Base-by-base conservation (phyloP, 2,329 filamentous ascomycete species). In the Elsinoe arachidis region DNA sequence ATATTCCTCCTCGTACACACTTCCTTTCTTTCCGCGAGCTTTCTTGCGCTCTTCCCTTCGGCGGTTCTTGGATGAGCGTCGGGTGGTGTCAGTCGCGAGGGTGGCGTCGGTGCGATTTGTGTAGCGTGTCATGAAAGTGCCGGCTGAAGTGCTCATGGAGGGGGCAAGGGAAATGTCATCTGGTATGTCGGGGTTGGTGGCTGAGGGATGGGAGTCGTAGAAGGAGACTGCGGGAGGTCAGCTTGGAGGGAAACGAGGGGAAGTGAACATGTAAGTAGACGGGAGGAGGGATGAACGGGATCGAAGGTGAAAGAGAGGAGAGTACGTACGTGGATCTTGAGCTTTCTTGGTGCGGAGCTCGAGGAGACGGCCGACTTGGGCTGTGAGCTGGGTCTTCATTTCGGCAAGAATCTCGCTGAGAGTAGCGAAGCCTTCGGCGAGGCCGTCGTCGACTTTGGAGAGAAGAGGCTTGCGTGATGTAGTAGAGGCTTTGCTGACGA, bases 1-100 rank as follows among this genome's bases (percentile, higher is more conserved):
- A 70, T 99, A 99, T 72, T 97, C 93, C 68, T 97, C 92, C 71
- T 99, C 93, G 71, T 99, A 99, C 4, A 99, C 88, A 14, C 89
- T 96, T 10, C 93, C 93, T 76, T 97, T 97, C 70, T 96, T 92
- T 21, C 93, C 93, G 6, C 90, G 79, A 0, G 93, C 93, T 14
- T 92, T 84, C 80, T 99, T 99, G 70, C 95, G 84, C 77, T 99
- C 93, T 72, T 99, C 93, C 17, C 90, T 80, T 21, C 86, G 80
- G 55, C 90, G 84, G 68, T 95, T 96, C 77, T 93, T 95, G 67
- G 83, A 87, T 39, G 90, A 96, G 59, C 87, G 87, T 11, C 90
- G 81, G 52, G 84, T 88, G 2, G 87, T 84, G 30, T 84, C 82
- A 11, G 87, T 91, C 17, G 84, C 86, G 1, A 83, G 79, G 17